These are phyloP conservation scores for Mycena galericulata DNA, from an alignment of 768 basidiomycete species.

Conservation along the genomic window DNA sequence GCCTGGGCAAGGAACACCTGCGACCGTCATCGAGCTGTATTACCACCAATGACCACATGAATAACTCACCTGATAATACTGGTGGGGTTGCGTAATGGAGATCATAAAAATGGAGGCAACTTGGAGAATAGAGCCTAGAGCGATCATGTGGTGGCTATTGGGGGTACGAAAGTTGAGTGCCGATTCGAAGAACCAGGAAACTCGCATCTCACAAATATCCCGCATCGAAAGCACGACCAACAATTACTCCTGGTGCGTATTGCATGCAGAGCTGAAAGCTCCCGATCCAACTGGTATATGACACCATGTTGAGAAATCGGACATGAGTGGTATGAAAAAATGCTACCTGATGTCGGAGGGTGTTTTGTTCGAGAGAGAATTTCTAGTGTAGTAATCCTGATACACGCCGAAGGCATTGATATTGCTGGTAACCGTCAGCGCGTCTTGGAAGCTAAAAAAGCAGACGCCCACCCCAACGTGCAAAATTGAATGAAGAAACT, in stretches of 20 bases:
- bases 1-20: constrained; percentile 29
- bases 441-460: background rate
- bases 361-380: constrained; percentile 22
- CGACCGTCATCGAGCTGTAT: background rate
- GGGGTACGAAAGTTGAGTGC: too few relatives aligned
- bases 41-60: background rate
- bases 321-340: background rate
- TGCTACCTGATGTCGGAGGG: constrained; percentile 25
- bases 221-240: constrained; percentile 27
- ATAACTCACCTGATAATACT: constrained; percentile 25
- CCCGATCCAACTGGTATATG: constrained; percentile 21
- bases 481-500: constrained; percentile 32
- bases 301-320: background rate
- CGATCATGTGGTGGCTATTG: constrained; percentile 31
- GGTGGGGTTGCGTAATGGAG: constrained; percentile 21
- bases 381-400: constrained; percentile 29
- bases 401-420: constrained; percentile 28
- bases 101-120: constrained; percentile 28
- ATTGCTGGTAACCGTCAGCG: constrained; percentile 7
- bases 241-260: constrained; percentile 26
- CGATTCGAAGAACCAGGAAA: too few relatives aligned
- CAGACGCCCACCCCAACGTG: constrained; percentile 18
- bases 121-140: constrained; percentile 24
- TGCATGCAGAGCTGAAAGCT: constrained; percentile 30
- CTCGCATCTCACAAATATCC: constrained; percentile 26